Conservation (phyloP, 2,329 filamentous ascomycete species). For the Cladosporium phlei region DNA sequence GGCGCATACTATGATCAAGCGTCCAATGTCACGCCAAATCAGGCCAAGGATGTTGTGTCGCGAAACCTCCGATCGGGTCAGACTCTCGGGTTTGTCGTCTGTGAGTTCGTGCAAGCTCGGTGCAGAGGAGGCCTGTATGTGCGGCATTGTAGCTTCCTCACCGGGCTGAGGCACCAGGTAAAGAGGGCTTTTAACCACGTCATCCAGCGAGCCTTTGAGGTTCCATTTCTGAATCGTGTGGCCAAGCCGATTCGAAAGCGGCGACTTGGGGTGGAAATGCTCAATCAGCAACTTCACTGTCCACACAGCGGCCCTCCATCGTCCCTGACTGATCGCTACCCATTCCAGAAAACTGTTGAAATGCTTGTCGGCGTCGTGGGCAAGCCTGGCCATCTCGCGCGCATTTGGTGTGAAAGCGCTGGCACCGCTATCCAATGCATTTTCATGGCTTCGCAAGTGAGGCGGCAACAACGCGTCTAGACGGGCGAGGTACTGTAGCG, state of each 20-base stretch:
- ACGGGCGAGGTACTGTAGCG: too few species aligned
- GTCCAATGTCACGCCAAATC: slow-evolving; percentile 44
- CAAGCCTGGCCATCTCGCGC: not conserved
- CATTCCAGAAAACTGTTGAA: not conserved
- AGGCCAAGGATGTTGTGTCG: slow-evolving; percentile 39
- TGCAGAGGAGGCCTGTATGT: slow-evolving; percentile 1
- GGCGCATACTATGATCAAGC: slow-evolving; percentile 38
- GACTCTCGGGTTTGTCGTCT: slow-evolving; percentile 3
- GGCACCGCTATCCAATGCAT: slow-evolving; percentile 5
- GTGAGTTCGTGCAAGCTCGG: slow-evolving; percentile 21
- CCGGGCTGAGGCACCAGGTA: not conserved
- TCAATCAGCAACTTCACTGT: slow-evolving; percentile 41
- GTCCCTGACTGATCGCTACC: slow-evolving; percentile 35
- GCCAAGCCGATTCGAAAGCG: not conserved
- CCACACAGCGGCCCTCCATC: slow-evolving; percentile 44
- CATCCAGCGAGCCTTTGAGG: slow-evolving; percentile 16
- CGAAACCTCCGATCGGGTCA: slow-evolving; percentile 17
- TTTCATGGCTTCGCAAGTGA: slow-evolving; percentile 22
- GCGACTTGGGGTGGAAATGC: slow-evolving; percentile 16
- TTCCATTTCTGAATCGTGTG: slow-evolving; percentile 12
- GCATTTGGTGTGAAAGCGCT: not conserved
- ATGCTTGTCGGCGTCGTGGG: not conserved
- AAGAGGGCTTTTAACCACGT: slow-evolving; percentile 14
- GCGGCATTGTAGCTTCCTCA: not conserved
- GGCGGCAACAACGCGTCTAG: slow-evolving; percentile 36